Conservation (phyloP, 495 filamentous ascomycete species). For the Chaetomium tenue region DNA sequence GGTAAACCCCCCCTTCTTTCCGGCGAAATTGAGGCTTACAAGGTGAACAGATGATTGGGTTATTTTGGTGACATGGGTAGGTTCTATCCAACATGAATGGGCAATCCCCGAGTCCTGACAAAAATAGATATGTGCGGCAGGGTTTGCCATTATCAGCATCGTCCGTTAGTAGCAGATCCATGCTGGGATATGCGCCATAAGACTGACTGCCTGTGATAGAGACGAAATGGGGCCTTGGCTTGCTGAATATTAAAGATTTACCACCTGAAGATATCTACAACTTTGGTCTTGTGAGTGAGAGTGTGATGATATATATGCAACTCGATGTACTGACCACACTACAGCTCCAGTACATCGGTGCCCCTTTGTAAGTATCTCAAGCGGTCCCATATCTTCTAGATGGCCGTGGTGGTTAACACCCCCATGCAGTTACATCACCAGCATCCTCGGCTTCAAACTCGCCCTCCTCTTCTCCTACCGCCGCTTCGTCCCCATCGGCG, state of each 20-base stretch:
- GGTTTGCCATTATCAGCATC: conserved; percentile 33
- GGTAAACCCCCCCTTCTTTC: conserved; percentile 26
- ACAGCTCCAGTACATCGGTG: conserved; percentile 43
- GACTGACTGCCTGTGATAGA: conserved; percentile 27
- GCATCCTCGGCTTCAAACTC: conserved; percentile 54
- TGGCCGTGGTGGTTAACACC: conserved; percentile 6
- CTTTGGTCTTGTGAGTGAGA: conserved; percentile 39
- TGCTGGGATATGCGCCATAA: background rate
- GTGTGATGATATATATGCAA: background rate
- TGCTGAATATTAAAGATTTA: conserved; percentile 35
- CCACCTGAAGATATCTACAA: conserved; percentile 38
- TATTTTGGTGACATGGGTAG: conserved; percentile 41
- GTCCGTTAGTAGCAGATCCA: conserved; percentile 28
- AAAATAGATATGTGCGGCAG: conserved; percentile 27
- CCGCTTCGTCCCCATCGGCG: conserved; percentile 47
- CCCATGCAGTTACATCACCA: conserved; percentile 40
- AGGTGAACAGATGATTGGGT: conserved; percentile 40
- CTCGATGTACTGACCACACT: conserved; percentile 11
- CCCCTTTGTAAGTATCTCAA: conserved; percentile 39
- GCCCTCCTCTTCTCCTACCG: conserved; percentile 51
- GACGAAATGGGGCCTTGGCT: conserved; percentile 45
- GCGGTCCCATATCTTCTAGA: no score
- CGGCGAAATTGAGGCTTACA: background rate
- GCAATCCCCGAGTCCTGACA: background rate
- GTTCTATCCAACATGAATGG: background rate